These are phyloP conservation scores for Taphrina flavorubra DNA, from an alignment of 1,139 yeast species.

Conservation along the genomic window DNA sequence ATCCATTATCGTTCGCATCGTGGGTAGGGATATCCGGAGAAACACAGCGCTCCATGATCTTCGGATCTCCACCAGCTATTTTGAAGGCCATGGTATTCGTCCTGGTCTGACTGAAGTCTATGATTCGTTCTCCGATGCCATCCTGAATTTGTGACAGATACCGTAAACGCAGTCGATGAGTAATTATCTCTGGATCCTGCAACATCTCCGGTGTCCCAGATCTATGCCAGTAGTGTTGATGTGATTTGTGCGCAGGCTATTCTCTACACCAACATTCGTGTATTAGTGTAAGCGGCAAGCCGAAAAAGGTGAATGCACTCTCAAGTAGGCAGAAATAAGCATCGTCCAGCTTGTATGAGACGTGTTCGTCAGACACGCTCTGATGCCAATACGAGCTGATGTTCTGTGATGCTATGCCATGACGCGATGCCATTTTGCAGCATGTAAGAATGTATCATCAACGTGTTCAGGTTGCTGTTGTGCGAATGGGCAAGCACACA, in stretches of 20 bases:
- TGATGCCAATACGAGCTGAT: too few relatives aligned
- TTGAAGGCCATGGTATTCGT: constrained; percentile 33
- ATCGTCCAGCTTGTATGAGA: too few relatives aligned
- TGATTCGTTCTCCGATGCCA: constrained; percentile 46
- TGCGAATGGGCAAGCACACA: background rate
- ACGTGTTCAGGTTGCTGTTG: background rate
- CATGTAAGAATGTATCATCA: background rate
- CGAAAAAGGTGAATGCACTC: too few relatives aligned
- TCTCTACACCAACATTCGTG: too few relatives aligned
- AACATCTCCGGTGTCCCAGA: constrained; percentile 9
- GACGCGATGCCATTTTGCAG: background rate
- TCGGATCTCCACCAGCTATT: constrained; percentile 34
- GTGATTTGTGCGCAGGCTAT: too few relatives aligned
- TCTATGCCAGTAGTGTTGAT: too few relatives aligned
- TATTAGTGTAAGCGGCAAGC: too few relatives aligned
- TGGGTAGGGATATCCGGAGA: constrained; percentile 37
- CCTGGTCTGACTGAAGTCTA: constrained; percentile 40
- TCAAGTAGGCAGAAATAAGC: too few relatives aligned
- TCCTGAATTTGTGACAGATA: constrained; percentile 45
- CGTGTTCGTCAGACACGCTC: too few relatives aligned
- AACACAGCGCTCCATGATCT: constrained; percentile 31
- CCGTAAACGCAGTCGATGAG: constrained; percentile 44
- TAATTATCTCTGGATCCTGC: constrained; percentile 41
- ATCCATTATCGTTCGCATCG: constrained; percentile 5
- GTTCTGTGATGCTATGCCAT: background rate